Evolutionary conservation across 75 land plant species (phyloP).

Genomic region (Cupressus sempervirens): DNA sequence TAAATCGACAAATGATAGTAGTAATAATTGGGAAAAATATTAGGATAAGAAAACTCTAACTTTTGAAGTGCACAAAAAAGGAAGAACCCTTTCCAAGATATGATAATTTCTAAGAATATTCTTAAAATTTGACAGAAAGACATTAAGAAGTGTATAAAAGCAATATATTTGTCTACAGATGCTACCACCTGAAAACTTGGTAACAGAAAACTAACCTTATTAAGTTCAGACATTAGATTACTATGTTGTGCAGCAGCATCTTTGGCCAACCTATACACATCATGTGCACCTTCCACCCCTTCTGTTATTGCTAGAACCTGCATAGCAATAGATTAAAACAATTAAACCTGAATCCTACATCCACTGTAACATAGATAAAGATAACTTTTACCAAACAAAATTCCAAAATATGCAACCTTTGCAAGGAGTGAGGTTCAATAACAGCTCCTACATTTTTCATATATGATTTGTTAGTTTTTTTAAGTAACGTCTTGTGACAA

Average conservation of each 20-base stretch:
- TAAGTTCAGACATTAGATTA: constrained; percentile 66
- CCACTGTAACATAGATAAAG: not conserved
- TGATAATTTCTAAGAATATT: not conserved
- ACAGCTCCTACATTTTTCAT: not conserved
- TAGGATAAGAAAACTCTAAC: not conserved
- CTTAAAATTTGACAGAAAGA: not conserved
- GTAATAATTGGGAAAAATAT: not conserved
- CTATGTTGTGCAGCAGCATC: constrained; percentile 66
- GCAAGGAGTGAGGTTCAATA: not conserved
- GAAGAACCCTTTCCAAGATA: not conserved
- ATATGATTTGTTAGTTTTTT: too few species aligned
- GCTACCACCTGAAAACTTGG: not conserved
- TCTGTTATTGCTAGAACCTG: constrained; percentile 91
- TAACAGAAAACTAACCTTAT: constrained; percentile 51
- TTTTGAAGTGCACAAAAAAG: not conserved
- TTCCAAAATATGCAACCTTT: not conserved
- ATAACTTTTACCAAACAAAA: not conserved
- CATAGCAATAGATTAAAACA: not conserved
- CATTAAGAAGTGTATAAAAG: not conserved
- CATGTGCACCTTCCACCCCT: constrained; percentile 68
- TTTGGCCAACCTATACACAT: constrained; percentile 83
- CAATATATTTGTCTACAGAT: not conserved
- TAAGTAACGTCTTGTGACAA: too few species aligned
- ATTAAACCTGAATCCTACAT: not conserved
- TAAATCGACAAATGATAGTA: not conserved